Evolutionary conservation across 1,284 basidiomycete genomes (phyloP).

Genomic region (Fomitopsis pinicola): DNA sequence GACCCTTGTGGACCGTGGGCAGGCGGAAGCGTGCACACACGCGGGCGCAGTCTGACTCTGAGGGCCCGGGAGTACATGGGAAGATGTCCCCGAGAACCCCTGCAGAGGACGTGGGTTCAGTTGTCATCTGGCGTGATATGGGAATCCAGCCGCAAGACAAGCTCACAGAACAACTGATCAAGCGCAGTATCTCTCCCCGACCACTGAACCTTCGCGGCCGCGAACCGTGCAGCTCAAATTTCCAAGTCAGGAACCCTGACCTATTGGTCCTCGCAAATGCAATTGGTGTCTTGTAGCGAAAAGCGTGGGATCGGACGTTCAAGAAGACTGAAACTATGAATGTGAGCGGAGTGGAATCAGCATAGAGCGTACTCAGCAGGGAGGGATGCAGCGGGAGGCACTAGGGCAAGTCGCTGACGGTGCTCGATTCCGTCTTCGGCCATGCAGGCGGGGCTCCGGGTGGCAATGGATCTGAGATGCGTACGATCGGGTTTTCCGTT

Average conservation of each 20-base stretch:
- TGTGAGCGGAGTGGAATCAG: background rate
- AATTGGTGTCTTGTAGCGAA: too few species aligned
- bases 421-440: background rate
- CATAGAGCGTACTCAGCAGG: background rate
- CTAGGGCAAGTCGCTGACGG: background rate
- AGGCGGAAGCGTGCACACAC: background rate
- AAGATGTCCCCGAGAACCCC: background rate
- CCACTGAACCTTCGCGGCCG: too few species aligned
- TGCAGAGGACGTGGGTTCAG: background rate
- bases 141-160: background rate
- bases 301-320: too few species aligned
- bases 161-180: background rate
- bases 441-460: background rate
- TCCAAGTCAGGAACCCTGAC: too few species aligned
- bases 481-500: too few species aligned
- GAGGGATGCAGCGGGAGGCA: background rate
- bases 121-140: background rate
- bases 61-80: background rate
- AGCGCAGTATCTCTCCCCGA: too few species aligned
- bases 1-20: background rate
- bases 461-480: background rate
- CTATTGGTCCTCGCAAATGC: too few species aligned
- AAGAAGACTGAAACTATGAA: too few species aligned
- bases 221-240: too few species aligned
- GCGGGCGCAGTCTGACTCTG: background rate